These are phyloP conservation scores for Dovyalis caffra DNA, from an alignment of 345 rosid genomes.

Conservation along the genomic window DNA sequence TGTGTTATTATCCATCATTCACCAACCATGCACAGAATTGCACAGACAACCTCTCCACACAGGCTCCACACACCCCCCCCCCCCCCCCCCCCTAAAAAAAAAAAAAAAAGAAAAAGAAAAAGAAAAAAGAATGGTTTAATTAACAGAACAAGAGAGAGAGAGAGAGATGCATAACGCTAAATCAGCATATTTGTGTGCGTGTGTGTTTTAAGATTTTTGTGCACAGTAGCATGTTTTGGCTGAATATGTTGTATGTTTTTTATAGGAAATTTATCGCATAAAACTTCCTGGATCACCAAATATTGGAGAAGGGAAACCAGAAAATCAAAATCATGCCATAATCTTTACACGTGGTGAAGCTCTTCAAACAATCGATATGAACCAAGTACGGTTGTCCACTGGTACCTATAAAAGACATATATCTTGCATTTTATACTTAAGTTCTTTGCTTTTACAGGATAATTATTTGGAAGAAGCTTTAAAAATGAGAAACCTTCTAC, in stretches of 20 bases:
- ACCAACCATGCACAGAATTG: no score
- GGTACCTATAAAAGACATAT: conserved; percentile 7
- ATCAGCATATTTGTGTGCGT: not conserved
- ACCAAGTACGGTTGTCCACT: conserved; percentile 58
- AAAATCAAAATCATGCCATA: conserved; percentile 92
- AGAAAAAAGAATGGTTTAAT: no score
- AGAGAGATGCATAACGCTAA: no score
- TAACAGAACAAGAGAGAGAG: no score
- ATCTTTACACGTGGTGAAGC: conserved; percentile 96
- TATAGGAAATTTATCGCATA: conserved; percentile 80
- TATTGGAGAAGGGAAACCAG: conserved; percentile 98
- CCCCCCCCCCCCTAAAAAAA: no score
- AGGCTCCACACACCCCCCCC: no score
- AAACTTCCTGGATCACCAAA: conserved; percentile 94
- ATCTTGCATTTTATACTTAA: conserved; percentile 21
- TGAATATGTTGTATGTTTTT: conserved; percentile 6
- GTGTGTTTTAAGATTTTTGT: not conserved
- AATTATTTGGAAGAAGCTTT: conserved; percentile 90
- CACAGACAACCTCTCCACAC: no score
- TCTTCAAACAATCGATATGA: conserved; percentile 95
- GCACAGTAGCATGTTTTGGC: not conserved
- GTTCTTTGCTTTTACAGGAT: conserved; percentile 52
- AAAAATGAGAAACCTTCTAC: conserved; percentile 94
- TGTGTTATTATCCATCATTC: no score
- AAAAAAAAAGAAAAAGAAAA: no score